Conservation (phyloP, 768 basidiomycete genomes). For the Podaxis sp. region DNA sequence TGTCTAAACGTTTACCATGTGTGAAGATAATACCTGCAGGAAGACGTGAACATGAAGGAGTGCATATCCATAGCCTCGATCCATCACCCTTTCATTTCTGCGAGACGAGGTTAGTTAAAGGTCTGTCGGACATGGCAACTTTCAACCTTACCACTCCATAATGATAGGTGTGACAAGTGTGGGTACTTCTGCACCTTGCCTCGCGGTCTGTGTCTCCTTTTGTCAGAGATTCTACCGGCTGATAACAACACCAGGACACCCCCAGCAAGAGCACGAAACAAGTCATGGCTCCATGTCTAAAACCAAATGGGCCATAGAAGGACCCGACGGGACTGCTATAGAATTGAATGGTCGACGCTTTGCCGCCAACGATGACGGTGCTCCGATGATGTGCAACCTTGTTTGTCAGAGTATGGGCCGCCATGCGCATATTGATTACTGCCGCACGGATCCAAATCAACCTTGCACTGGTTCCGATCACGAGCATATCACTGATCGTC, state of each 20-base stretch:
- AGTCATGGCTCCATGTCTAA: slow-evolving; percentile 63
- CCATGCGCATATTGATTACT: slow-evolving; percentile 58
- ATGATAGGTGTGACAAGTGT: slow-evolving; percentile 49
- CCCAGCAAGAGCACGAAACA: slow-evolving; percentile 62
- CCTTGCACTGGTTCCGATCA: slow-evolving; percentile 43
- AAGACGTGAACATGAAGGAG: slow-evolving; percentile 39
- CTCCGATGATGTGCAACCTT: slow-evolving; percentile 64
- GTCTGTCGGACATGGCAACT: neutral
- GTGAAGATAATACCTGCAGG: slow-evolving; percentile 45
- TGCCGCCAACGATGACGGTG: slow-evolving; percentile 52
- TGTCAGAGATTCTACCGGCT: neutral
- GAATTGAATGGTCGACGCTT: slow-evolving; percentile 60
- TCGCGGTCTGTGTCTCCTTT: slow-evolving; percentile 36
- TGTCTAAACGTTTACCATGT: slow-evolving; percentile 51
- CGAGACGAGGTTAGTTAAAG: slow-evolving; percentile 38
- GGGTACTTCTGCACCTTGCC: slow-evolving; percentile 61
- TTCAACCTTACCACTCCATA: neutral
- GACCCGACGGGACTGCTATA: slow-evolving; percentile 44
- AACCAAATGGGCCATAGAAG: slow-evolving; percentile 57
- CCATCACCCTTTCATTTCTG: slow-evolving; percentile 53
- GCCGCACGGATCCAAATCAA: slow-evolving; percentile 37
- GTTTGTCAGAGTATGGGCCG: slow-evolving; percentile 55
- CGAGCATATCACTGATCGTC: slow-evolving; percentile 42
- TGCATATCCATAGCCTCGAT: slow-evolving; percentile 49
- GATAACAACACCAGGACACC: slow-evolving; percentile 42